Percentiles rank a stretch among this genome's conserved stretches.
phyloP scores from a whole-genome alignment of 352 stramenopile genomes.

The Globisporangium megalacanthum region DNA sequence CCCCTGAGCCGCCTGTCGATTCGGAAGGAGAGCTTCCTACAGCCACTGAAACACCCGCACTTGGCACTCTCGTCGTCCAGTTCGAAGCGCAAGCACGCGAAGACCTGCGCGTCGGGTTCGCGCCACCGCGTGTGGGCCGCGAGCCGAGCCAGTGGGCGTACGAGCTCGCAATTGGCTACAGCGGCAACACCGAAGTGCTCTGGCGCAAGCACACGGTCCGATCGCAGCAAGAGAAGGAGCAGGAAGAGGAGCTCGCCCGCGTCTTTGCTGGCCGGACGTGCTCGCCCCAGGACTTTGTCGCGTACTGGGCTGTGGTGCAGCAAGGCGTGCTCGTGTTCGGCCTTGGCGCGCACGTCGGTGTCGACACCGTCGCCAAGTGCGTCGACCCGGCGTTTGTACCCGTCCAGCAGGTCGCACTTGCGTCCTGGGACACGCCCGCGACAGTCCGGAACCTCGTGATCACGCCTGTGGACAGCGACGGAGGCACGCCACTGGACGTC shows the following conservation, averaged over 20 bases:
- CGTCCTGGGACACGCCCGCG: constrained; percentile 58
- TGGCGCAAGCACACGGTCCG: constrained; percentile 38
- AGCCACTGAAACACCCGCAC: not conserved
- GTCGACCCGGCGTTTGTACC: constrained; percentile 29
- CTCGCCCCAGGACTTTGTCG: constrained; percentile 45
- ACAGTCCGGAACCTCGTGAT: constrained; percentile 42
- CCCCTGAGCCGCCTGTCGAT: constrained; percentile 7
- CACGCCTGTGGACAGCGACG: constrained; percentile 22
- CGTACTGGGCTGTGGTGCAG: constrained; percentile 69
- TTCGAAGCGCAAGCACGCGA: constrained; percentile 64
- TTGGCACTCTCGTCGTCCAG: constrained; percentile 43
- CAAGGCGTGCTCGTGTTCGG: constrained; percentile 36
- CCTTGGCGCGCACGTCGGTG: constrained; percentile 42
- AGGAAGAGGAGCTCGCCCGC: constrained; percentile 48
- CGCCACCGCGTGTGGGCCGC: constrained; percentile 15
- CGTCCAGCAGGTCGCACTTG: constrained; percentile 50
- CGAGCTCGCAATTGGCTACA: constrained; percentile 61
- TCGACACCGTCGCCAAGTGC: constrained; percentile 49
- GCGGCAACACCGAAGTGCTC: constrained; percentile 70
- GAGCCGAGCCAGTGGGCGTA: constrained; percentile 41
- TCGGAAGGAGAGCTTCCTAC: constrained; percentile 10
- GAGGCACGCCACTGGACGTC: constrained; percentile 22
- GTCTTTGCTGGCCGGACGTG: constrained; percentile 73
- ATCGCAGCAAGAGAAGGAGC: not conserved
- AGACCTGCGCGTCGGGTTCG: constrained; percentile 67